Evolutionary conservation across 352 stramenopile genomes (phyloP).

Genomic region (Phytophthora fragariaefolia): DNA sequence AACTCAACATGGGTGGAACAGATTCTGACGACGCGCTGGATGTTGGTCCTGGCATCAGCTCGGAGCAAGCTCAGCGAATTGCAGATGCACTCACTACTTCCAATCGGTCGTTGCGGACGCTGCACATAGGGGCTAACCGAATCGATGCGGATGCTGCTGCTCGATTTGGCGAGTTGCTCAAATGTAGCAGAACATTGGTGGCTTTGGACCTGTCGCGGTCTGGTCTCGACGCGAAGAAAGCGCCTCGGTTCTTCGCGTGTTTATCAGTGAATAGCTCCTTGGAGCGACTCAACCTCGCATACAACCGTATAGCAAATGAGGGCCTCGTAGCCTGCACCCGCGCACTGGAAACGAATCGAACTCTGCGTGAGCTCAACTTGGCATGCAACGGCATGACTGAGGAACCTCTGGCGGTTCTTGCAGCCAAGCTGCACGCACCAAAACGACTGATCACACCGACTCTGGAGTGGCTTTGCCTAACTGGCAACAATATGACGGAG

Average conservation of each 20-base stretch:
- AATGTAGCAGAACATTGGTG: conserved; percentile 51
- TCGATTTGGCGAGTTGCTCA: conserved; percentile 62
- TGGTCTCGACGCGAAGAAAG: conserved; percentile 61
- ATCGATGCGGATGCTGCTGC: conserved; percentile 63
- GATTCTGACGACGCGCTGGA: conserved; percentile 60
- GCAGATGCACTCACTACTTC: conserved; percentile 48
- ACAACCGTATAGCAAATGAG: conserved; percentile 80
- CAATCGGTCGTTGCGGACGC: conserved; percentile 55
- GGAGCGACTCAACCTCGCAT: conserved; percentile 55
- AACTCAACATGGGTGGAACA: conserved; percentile 74
- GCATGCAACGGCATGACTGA: conserved; percentile 78
- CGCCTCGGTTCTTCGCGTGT: conserved; percentile 71
- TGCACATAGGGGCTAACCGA: conserved; percentile 71
- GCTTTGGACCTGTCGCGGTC: conserved; percentile 73
- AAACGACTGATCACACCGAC: conserved; percentile 28
- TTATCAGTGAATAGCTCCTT: conserved; percentile 66
- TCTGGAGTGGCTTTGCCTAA: conserved; percentile 66
- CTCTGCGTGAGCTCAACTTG: conserved; percentile 76
- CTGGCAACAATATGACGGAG: conserved; percentile 69
- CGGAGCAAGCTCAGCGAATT: conserved; percentile 53
- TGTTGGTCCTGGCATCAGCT: conserved; percentile 48
- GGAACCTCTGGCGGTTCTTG: conserved; percentile 61
- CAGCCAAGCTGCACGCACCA: conserved; percentile 39
- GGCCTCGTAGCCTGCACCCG: conserved; percentile 66
- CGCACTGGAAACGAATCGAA: conserved; percentile 60